Conservation (phyloP, 208 protist genomes). For the Acanthamoeba royreba region DNA sequence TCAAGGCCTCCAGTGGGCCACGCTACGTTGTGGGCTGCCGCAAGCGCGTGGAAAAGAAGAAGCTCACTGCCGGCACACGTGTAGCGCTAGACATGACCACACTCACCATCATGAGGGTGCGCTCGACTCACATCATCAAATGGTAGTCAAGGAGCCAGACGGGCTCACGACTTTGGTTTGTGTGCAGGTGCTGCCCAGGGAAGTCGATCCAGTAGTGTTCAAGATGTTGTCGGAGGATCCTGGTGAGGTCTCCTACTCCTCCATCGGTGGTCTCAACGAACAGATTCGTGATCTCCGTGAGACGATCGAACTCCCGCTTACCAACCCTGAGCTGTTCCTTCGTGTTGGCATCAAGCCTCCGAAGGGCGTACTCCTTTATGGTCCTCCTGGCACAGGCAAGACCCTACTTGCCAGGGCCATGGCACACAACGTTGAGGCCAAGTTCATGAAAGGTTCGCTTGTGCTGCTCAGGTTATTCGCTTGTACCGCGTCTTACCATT, state of each 20-base stretch:
- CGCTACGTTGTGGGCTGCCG: conserved; percentile 98
- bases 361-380: conserved; percentile 99
- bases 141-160: not conserved
- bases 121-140: too few species aligned
- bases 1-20: conserved; percentile 97
- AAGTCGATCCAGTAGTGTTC: conserved; percentile 98
- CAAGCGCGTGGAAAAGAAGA: conserved; percentile 90
- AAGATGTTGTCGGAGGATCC: conserved; percentile 97
- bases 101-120: conserved; percentile 96
- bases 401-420: conserved; percentile 98
- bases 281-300: conserved; percentile 98
- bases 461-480: not conserved
- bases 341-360: conserved; percentile 99
- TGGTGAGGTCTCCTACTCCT: conserved; percentile 92
- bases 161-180: not conserved
- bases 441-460: conserved; percentile 91
- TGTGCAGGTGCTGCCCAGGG: conserved; percentile 88
- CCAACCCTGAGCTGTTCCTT: conserved; percentile 98
- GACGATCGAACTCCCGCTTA: conserved; percentile 98
- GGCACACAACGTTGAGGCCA: conserved; percentile 96
- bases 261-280: conserved; percentile 96
- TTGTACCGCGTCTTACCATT: too few species aligned
- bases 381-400: conserved; percentile 95
- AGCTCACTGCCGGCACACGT: conserved; percentile 93
- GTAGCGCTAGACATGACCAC: conserved; percentile 99